Conservation (phyloP, 228 moss, liverwort and hornwort genomes). For the Sphagnum fallax region DNA sequence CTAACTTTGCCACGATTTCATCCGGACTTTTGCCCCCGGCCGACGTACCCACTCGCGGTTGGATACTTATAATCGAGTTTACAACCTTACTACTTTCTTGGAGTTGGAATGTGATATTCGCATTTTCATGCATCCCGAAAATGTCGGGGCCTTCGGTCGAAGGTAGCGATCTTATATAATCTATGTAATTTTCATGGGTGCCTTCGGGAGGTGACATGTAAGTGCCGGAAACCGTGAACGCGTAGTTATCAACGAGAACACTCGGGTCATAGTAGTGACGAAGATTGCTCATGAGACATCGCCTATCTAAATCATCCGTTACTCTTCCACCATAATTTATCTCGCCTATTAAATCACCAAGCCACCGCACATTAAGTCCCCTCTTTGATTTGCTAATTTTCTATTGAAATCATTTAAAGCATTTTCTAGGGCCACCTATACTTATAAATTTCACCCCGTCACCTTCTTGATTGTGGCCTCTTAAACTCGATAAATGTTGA, state of each 20-base stretch:
- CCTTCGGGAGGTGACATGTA: constrained; percentile 63
- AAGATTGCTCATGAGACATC: constrained; percentile 83
- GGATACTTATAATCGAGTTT: constrained; percentile 59
- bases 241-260: constrained; percentile 41
- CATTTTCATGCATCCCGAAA: constrained; percentile 97
- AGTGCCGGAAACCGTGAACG: constrained; percentile 44
- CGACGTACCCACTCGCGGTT: constrained; percentile 59
- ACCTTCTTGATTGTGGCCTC: too few species aligned
- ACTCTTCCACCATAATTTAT: constrained; percentile 92
- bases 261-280: constrained; percentile 53
- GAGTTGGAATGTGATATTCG: constrained; percentile 73
- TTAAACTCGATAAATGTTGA: too few species aligned
- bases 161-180: constrained; percentile 67
- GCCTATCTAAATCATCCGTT: constrained; percentile 75
- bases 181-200: constrained; percentile 40
- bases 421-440: too few species aligned
- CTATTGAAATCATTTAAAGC: too few species aligned
- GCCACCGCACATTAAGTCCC: too few species aligned
- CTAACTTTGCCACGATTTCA: constrained; percentile 60
- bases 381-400: too few species aligned
- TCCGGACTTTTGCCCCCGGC: constrained; percentile 48
- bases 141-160: constrained; percentile 81
- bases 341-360: constrained; percentile 37
- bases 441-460: too few species aligned
- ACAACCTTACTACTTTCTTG: constrained; percentile 87